Evolutionary conservation across 805 yeast genomes (phyloP), one percentile per base, ranked within the genome.

Genomic region (Tetrapisispora fleetii): DNA sequence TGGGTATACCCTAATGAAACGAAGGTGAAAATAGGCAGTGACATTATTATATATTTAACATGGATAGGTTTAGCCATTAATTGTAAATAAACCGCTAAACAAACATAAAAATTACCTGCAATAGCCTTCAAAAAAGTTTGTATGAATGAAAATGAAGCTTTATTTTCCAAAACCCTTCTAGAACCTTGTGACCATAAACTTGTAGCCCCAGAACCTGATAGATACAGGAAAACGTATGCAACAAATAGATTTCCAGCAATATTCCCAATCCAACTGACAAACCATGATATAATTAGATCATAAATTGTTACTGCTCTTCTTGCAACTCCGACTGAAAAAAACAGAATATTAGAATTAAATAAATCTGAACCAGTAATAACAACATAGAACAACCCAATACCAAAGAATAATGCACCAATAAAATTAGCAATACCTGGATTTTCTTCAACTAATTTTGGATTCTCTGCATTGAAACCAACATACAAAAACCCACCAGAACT

Each of bases 51-150:
- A 27, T 82, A 71, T 56, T 83, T 84, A 36, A 86, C 95, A 58
- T 86, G 95, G 11, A 81, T 59, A 0, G 95, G 95, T 58, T 82
- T 83, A 8, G 84, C 85, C 80, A 85, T 76, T 39, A 86, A 67
- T 60, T 85, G 95, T 43, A 85, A 65, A 64, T 83, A 85, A 7
- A 85, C 80, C 1, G 89, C 95, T 28, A 85, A 65, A 48, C 83
- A 78, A 27, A 86, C 95, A 57, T 73, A 82, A 59, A 85, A 85
- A 63, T 86, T 86, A 32, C 93, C 89, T 1, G 84, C 88, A 37
- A 83, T 73, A 8, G 78, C 86, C 56, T 78, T 81, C n/a, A 86
- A 52, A 43, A 86, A 73, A 0, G 82, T 82, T 57, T 85, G 73
- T 48, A 77, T 74, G 58, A 85, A 85, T 0, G 78, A 54, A 47